Evolutionary conservation across 2,329 filamentous ascomycete genomes (phyloP).

Genomic region (Ceratocystis albifundus): DNA sequence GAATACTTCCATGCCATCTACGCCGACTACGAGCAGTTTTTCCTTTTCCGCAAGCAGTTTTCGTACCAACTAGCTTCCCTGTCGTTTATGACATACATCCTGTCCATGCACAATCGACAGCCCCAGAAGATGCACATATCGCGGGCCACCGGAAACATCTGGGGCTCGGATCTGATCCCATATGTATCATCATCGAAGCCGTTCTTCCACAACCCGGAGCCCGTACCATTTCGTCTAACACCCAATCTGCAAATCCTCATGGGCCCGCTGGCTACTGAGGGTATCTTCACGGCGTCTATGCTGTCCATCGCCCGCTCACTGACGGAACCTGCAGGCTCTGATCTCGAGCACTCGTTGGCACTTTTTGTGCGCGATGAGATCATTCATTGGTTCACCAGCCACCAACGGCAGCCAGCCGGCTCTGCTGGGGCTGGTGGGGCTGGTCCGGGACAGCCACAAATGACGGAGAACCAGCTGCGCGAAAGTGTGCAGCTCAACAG

Average conservation of each 20-base stretch:
- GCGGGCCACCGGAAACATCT: constrained; percentile 78
- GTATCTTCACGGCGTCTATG: constrained; percentile 86
- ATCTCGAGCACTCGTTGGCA: constrained; percentile 88
- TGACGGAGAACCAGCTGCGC: constrained; percentile 52
- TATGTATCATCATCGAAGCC: constrained; percentile 75
- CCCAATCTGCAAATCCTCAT: constrained; percentile 93
- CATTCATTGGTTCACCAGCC: constrained; percentile 87
- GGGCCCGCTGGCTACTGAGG: constrained; percentile 90
- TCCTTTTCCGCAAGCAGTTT: constrained; percentile 95
- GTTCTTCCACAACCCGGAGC: constrained; percentile 87
- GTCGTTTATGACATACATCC: constrained; percentile 97
- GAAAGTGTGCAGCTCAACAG: constrained; percentile 77
- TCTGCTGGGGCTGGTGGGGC: neutral
- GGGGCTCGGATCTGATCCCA: constrained; percentile 89
- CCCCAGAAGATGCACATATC: constrained; percentile 93
- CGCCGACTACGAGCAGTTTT: constrained; percentile 85
- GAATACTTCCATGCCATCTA: constrained; percentile 85
- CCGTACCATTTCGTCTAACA: constrained; percentile 92
- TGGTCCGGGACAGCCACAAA: constrained; percentile 33
- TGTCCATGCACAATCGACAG: constrained; percentile 93
- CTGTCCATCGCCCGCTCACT: constrained; percentile 95
- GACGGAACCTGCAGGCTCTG: constrained; percentile 65
- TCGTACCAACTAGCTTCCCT: constrained; percentile 89
- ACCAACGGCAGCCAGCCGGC: constrained; percentile 43
- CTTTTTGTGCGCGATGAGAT: constrained; percentile 97